phyloP scores from a whole-genome alignment of 2,329 filamentous ascomycete genomes.

The Lachnellula suecica region DNA sequence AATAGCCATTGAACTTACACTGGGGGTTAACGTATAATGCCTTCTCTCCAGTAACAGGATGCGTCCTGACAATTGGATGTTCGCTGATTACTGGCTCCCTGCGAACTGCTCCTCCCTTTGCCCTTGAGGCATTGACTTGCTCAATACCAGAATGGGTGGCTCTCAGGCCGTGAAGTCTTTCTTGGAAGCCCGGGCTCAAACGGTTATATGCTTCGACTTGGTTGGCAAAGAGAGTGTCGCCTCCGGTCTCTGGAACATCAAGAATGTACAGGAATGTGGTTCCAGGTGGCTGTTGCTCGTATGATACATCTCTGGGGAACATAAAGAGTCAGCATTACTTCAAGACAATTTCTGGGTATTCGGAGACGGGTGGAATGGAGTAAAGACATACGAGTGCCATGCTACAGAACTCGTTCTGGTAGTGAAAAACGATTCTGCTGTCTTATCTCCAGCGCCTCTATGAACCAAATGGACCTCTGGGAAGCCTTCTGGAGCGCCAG shows the following conservation, averaged over 20 bases:
- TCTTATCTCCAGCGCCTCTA: slow-evolving; percentile 64
- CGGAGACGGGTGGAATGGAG: not conserved
- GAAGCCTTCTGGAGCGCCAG: slow-evolving; percentile 69
- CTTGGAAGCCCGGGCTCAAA: slow-evolving; percentile 74
- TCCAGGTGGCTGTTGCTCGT: slow-evolving; percentile 84
- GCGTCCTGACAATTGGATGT: slow-evolving; percentile 78
- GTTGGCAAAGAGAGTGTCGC: slow-evolving; percentile 82
- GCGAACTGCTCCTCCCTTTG: slow-evolving; percentile 67
- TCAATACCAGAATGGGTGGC: slow-evolving; percentile 82
- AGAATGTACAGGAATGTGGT: slow-evolving; percentile 88
- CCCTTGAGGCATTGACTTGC: slow-evolving; percentile 70
- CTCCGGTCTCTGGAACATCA: slow-evolving; percentile 77
- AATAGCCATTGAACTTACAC: slow-evolving; percentile 51
- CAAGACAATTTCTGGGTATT: not conserved
- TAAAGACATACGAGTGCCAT: slow-evolving; percentile 67
- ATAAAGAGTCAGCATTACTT: not conserved
- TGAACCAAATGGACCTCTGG: slow-evolving; percentile 80
- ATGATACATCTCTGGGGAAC: slow-evolving; percentile 64
- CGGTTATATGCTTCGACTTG: slow-evolving; percentile 79
- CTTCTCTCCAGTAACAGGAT: slow-evolving; percentile 82
- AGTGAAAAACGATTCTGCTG: slow-evolving; percentile 60
- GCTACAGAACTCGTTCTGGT: slow-evolving; percentile 77
- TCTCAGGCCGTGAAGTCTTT: slow-evolving; percentile 76
- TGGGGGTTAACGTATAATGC: slow-evolving; percentile 80
- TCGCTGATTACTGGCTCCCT: slow-evolving; percentile 72